phyloP scores from a whole-genome alignment of 805 yeast species.

The Candida yuanshanica region DNA sequence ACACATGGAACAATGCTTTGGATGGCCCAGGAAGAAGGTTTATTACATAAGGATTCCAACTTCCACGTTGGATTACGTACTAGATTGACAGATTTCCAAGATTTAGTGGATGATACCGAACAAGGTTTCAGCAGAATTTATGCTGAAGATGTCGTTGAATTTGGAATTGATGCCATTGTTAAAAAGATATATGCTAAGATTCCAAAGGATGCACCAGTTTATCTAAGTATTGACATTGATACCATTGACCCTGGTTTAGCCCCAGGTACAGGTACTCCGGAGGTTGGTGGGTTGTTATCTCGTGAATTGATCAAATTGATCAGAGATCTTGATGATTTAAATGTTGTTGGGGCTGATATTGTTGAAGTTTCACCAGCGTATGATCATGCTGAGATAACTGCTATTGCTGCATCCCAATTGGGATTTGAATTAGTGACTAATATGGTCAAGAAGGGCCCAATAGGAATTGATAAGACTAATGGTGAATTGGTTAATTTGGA shows the following conservation, averaged over 20 bases:
- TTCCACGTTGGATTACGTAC: conserved; percentile 77
- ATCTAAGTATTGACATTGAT: conserved; percentile 74
- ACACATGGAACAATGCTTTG: conserved; percentile 87
- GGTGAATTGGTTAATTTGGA: conserved; percentile 3
- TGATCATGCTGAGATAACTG: conserved; percentile 60
- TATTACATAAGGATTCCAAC: conserved; percentile 39
- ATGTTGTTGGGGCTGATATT: conserved; percentile 68
- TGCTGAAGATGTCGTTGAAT: conserved; percentile 68
- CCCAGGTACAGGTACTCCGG: conserved; percentile 79
- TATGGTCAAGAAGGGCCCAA: conserved; percentile 60
- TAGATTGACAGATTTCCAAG: conserved; percentile 57
- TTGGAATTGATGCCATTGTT: conserved; percentile 58
- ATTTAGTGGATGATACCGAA: conserved; percentile 58
- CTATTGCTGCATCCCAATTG: conserved; percentile 66
- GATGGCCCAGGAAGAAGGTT: conserved; percentile 64
- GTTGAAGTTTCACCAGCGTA: conserved; percentile 69
- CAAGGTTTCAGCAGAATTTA: conserved; percentile 67
- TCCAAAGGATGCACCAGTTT: conserved; percentile 63
- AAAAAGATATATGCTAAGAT: conserved; percentile 46
- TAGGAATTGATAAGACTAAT: conserved; percentile 11
- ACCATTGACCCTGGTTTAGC: conserved; percentile 70
- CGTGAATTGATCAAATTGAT: conserved; percentile 57
- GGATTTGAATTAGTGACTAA: conserved; percentile 66
- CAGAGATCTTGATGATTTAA: conserved; percentile 54
- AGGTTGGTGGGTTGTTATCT: conserved; percentile 67